These are phyloP conservation scores for Cymbidium sinense DNA, from an alignment of 106 monocot genomes.

Conservation along the genomic window DNA sequence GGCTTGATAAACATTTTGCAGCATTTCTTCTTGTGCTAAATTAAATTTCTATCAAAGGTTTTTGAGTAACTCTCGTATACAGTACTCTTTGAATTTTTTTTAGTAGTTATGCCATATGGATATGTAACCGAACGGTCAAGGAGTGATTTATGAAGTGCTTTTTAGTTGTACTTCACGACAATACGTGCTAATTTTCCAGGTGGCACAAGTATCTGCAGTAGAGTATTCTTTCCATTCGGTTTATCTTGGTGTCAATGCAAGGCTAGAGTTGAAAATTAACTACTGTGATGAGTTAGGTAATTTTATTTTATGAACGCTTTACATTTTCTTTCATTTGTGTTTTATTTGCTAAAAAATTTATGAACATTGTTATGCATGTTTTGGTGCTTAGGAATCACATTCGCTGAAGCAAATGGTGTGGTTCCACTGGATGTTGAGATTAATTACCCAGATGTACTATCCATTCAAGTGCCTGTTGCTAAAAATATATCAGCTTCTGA, in stretches of 20 bases:
- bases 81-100: not conserved
- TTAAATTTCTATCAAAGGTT: not conserved
- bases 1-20: not conserved
- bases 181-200: conserved; percentile 28
- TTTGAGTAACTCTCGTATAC: not conserved
- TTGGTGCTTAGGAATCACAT: conserved; percentile 53
- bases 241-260: conserved; percentile 48
- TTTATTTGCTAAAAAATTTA: conserved; percentile 10
- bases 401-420: conserved; percentile 72
- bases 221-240: conserved; percentile 37
- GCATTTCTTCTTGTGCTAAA: not conserved
- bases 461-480: conserved; percentile 32
- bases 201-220: conserved; percentile 50
- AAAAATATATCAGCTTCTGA: conserved; percentile 17
- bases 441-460: conserved; percentile 72
- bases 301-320: not conserved
- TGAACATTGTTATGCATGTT: not conserved
- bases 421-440: conserved; percentile 67
- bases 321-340: not conserved
- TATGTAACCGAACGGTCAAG: not conserved
- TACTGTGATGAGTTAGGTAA: conserved; percentile 85
- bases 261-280: conserved; percentile 47
- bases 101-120: not conserved
- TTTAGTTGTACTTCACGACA: not conserved
- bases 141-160: not conserved